Conservation (phyloP, 768 basidiomycete species). For the Leccinellum luteum region DNA sequence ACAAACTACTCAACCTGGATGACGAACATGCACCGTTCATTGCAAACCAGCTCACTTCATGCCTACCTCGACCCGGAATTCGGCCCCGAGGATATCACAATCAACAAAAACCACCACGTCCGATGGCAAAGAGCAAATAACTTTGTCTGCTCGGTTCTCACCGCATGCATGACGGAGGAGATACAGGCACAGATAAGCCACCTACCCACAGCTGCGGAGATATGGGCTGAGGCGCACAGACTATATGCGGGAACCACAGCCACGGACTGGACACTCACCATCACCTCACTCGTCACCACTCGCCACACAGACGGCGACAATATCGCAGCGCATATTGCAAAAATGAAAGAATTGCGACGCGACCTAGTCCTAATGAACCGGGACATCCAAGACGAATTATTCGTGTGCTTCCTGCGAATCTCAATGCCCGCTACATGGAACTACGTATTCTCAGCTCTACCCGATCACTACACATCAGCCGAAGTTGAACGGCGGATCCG, state of each 20-base stretch:
- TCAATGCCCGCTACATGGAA: constrained; percentile 17
- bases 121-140: neutral
- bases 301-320: constrained; percentile 9
- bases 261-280: constrained; percentile 10
- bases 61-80: neutral
- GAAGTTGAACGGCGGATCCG: constrained; percentile 4
- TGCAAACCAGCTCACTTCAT: neutral
- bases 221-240: neutral
- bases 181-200: neutral
- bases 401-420: constrained; percentile 15
- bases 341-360: constrained; percentile 13
- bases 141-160: neutral
- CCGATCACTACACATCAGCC: constrained; percentile 8
- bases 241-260: neutral
- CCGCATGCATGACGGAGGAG: neutral
- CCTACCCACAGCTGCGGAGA: neutral
- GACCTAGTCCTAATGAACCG: constrained; percentile 9
- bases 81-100: neutral
- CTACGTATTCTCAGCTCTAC: neutral
- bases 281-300: constrained; percentile 6
- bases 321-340: constrained; percentile 4
- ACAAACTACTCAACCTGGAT: neutral
- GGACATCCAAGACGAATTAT: constrained; percentile 12
- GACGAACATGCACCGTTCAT: neutral
- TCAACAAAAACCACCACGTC: neutral